Evolutionary conservation across 768 basidiomycete species (phyloP), one percentile per base, ranked within the genome.

Genomic region (Neoboletus subvelutipes): DNA sequence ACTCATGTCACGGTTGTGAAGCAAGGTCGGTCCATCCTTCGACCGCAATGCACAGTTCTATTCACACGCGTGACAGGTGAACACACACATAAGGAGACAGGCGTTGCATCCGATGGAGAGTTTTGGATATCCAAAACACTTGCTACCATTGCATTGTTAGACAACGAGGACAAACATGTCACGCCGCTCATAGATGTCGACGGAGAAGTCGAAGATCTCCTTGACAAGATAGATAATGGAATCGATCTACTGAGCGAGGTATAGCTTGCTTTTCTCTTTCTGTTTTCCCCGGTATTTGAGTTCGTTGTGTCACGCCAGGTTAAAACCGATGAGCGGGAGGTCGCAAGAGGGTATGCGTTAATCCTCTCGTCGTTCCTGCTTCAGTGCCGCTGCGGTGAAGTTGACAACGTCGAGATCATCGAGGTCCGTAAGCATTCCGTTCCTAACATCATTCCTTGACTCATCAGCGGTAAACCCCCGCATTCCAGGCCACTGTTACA

Each of bases 71-170:
- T 11, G 7, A 49, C 37, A 68, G 76, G 76, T 36, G 81, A 83
- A 41, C 84, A 81, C 59, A 71, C 78, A 1, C 71, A 71, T 22
- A 88, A 85, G 67, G 67, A 78, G n/a, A 70, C 81, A 18, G 87
- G 82, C 2, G 81, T 83, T 22, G 82, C 88, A 37, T 80, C 84
- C 8, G 82, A 90, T 56, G 91, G 92, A 29, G 80, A 86, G 63
- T 83, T 91, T 58, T 97, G 94, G 94, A 76, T 90, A 10, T 78
- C 83, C 4, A 84, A 84, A 65, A 81, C 84, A 11, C 76, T 94
- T 12, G 68, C 74, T 6, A 83, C 78, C 13, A 78, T 90, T 54
- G 73, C 76, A 47, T 56, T 66, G 45, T 68, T 95, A 29, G 85
- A 89, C 69, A 75, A 77, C 41, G 88, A 92, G 68, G 67, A 69